Percentiles rank a stretch among this genome's conserved stretches.
Conservation (phyloP, 148 eudicot genomes). For the Vaccinium vitisidaea region DNA sequence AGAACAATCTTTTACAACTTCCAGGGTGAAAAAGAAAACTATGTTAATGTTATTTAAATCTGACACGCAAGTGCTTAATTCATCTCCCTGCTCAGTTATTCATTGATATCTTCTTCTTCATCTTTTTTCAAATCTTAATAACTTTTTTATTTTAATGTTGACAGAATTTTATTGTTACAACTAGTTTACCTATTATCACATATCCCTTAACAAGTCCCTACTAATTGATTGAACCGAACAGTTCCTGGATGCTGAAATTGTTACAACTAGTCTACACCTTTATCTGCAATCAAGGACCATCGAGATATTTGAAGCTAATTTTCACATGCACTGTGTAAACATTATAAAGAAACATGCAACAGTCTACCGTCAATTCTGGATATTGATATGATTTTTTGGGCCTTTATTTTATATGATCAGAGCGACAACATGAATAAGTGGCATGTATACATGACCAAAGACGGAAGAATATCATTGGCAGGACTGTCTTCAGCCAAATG, state of each 20-base stretch:
- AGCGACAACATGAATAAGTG: conserved; percentile 95
- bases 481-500: conserved; percentile 90
- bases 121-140: background rate
- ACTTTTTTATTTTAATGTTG: background rate
- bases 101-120: background rate
- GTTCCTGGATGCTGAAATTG: background rate
- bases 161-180: background rate
- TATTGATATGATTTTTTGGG: background rate
- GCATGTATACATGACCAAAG: conserved; percentile 98
- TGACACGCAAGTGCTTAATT: background rate
- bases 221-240: background rate
- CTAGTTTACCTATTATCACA: background rate
- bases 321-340: background rate
- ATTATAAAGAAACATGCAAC: background rate
- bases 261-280: background rate
- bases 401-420: conserved; percentile 34
- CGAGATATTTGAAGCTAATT: background rate
- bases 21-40: background rate
- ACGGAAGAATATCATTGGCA: conserved; percentile 93
- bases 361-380: background rate
- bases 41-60: background rate
- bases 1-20: background rate
- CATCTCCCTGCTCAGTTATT: conserved; percentile 2
- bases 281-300: background rate
- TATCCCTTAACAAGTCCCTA: background rate